Conservation (phyloP, 2,329 filamentous ascomycete species). For the Thelonectria blattea region DNA sequence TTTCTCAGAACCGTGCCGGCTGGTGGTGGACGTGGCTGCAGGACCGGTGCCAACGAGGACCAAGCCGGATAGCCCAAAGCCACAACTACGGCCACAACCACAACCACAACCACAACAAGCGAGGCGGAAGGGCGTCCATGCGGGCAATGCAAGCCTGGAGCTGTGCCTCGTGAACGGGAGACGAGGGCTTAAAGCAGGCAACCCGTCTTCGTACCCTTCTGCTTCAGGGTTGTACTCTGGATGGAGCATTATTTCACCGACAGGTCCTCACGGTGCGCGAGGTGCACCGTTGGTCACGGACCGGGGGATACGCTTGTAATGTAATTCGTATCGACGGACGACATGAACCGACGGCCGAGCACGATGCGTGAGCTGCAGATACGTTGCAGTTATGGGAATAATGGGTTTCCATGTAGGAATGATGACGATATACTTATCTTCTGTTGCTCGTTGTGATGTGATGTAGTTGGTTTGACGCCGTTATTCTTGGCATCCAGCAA, state of each 20-base stretch:
- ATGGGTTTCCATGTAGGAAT: not conserved
- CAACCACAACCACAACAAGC: not conserved
- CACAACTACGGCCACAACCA: not conserved
- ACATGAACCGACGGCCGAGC: constrained; percentile 7
- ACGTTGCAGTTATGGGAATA: not conserved
- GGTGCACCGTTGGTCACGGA: not conserved
- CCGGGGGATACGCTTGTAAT: constrained; percentile 13
- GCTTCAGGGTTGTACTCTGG: not conserved
- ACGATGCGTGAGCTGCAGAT: not conserved
- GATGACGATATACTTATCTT: not conserved
- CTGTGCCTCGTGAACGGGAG: constrained; percentile 30
- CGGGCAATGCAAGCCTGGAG: constrained; percentile 30
- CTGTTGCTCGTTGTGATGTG: not conserved
- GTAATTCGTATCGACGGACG: constrained; percentile 13
- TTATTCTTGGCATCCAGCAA: not conserved
- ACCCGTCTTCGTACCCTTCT: not conserved
- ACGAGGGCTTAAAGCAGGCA: not conserved
- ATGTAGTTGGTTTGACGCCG: not conserved
- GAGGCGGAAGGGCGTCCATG: constrained; percentile 11
- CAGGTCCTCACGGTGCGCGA: not conserved
- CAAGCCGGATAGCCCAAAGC: constrained; percentile 16
- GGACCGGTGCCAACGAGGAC: constrained; percentile 31
- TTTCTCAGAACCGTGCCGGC: constrained; percentile 28
- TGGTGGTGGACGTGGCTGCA: constrained; percentile 32
- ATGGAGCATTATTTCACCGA: not conserved